Conservation (phyloP, 176 grass and related monocot genomes). For the Aegilops speltoides region DNA sequence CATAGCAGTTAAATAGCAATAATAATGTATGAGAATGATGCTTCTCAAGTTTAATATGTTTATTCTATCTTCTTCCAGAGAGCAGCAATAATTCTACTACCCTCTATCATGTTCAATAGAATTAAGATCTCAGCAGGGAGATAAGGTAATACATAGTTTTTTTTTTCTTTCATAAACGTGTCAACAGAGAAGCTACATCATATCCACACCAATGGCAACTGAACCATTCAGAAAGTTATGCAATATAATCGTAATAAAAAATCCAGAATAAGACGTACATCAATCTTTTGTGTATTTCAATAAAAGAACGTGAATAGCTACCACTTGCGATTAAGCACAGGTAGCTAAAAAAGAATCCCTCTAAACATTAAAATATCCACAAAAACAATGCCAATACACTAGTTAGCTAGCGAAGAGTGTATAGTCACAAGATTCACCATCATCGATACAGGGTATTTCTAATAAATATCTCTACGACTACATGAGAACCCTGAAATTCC, state of each 20-base stretch:
- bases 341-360: constrained; percentile 4
- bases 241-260: background rate
- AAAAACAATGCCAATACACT: background rate
- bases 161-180: background rate
- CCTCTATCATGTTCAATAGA: background rate
- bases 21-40: background rate
- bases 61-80: background rate
- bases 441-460: background rate
- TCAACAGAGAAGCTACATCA: background rate
- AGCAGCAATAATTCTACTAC: background rate
- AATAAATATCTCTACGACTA: constrained; percentile 14
- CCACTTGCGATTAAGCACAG: background rate
- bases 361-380: constrained; percentile 5
- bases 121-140: background rate
- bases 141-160: background rate
- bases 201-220: background rate
- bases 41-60: background rate
- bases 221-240: constrained; percentile 1
- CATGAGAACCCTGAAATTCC: background rate
- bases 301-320: background rate
- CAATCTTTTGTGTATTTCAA: background rate
- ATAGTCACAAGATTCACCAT: constrained; percentile 5
- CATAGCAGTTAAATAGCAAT: background rate
- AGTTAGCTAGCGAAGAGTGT: background rate
- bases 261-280: background rate